Evolutionary conservation across 345 rosid genomes (phyloP).

Genomic region (Salix caprea): DNA sequence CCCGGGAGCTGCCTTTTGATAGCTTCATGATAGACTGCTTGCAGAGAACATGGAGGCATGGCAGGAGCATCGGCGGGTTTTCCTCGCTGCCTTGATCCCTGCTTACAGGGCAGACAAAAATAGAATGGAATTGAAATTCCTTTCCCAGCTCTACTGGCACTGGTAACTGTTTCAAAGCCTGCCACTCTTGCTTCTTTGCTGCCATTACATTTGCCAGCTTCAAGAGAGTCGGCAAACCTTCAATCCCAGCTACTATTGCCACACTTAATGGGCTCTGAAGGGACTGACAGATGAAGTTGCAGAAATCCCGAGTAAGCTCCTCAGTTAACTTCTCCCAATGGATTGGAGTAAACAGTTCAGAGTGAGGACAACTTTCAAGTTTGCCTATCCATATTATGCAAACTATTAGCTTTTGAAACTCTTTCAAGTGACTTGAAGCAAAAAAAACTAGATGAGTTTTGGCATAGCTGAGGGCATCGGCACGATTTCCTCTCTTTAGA

Average conservation of each 20-base stretch:
- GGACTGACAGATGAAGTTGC: constrained; percentile 49
- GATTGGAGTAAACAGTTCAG: constrained; percentile 39
- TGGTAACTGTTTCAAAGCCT: constrained; percentile 53
- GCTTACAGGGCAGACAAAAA: constrained; percentile 71
- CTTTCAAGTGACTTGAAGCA: constrained; percentile 30
- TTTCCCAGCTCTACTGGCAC: constrained; percentile 56
- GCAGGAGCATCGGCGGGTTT: constrained; percentile 69
- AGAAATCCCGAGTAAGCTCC: constrained; percentile 48
- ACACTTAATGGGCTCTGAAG: constrained; percentile 45
- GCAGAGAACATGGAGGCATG: constrained; percentile 70
- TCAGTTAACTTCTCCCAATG: constrained; percentile 47
- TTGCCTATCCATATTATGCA: constrained; percentile 48
- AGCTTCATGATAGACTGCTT: constrained; percentile 65
- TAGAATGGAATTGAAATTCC: constrained; percentile 66
- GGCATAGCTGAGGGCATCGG: constrained; percentile 56
- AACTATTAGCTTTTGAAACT: constrained; percentile 48
- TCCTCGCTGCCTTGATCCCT: constrained; percentile 65
- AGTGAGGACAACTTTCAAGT: constrained; percentile 54
- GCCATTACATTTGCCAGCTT: constrained; percentile 66
- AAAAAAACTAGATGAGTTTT: constrained; percentile 48
- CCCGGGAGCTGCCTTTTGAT: constrained; percentile 44
- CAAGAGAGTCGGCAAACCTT: constrained; percentile 60
- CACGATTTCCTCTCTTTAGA: constrained; percentile 43
- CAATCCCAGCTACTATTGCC: constrained; percentile 59
- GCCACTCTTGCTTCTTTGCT: constrained; percentile 68